Evolutionary conservation across 345 rosid species (phyloP).

Genomic region (Euphorbia lathyris): DNA sequence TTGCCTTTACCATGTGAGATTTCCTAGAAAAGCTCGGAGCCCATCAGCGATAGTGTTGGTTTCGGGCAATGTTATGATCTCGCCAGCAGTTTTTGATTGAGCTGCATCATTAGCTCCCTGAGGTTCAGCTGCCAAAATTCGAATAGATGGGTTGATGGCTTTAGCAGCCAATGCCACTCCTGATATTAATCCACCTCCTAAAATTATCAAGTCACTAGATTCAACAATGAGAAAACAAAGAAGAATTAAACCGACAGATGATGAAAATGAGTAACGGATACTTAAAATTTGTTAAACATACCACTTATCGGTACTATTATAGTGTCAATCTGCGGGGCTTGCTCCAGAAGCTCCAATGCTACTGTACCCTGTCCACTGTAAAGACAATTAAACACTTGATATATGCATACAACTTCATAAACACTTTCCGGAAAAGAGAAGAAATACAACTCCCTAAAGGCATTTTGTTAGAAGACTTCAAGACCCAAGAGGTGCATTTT

Average conservation of each 20-base stretch:
- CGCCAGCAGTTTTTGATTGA: conserved; percentile 77
- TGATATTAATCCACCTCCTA: conserved; percentile 85
- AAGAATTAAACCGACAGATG: neutral
- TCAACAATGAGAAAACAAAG: neutral
- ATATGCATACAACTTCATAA: neutral
- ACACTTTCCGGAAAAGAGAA: neutral
- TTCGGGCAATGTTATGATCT: conserved; percentile 56
- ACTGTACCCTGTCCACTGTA: conserved; percentile 89
- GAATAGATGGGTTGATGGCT: conserved; percentile 72
- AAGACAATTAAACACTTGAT: conserved; percentile 7
- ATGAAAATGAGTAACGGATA: conserved; percentile 2
- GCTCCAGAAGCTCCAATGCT: conserved; percentile 78
- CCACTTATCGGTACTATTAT: conserved; percentile 88
- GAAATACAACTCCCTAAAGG: neutral
- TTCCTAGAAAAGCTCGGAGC: conserved; percentile 80
- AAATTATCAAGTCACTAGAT: conserved; percentile 3
- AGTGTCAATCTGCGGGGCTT: conserved; percentile 59
- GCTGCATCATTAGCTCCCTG: conserved; percentile 89
- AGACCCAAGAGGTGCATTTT: neutral
- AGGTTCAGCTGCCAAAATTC: conserved; percentile 86
- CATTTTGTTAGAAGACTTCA: neutral
- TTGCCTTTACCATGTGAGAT: conserved; percentile 64
- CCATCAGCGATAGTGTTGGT: conserved; percentile 84
- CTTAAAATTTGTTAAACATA: conserved; percentile 19
- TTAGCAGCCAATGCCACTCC: conserved; percentile 95